A percentile compares a stretch with the other conserved stretches of the same genome.
Conservation (phyloP, 169 alveolate species). For the Cryptosporidium parvum region DNA sequence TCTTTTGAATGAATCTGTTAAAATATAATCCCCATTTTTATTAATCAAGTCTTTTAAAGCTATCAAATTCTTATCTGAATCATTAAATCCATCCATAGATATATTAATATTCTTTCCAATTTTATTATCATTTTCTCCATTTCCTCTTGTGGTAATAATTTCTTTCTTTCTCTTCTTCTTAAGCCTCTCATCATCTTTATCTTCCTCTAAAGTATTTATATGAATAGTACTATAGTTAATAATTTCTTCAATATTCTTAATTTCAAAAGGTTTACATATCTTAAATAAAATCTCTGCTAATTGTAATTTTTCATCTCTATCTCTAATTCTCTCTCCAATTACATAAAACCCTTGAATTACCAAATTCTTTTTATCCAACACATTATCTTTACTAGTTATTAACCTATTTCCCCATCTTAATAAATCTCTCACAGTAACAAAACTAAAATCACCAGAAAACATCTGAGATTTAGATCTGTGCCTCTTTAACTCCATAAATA, state of each 20-base stretch:
- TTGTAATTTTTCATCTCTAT: conserved; percentile 87
- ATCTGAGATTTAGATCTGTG: conserved; percentile 88
- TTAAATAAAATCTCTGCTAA: conserved; percentile 85
- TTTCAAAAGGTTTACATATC: conserved; percentile 46
- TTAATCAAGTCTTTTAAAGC: background rate
- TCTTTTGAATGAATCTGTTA: conserved; percentile 82
- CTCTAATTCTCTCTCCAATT: conserved; percentile 94
- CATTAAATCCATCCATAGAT: background rate
- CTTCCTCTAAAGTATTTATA: background rate
- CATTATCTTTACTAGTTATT: conserved; percentile 21
- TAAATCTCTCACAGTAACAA: conserved; percentile 98
- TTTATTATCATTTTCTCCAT: background rate
- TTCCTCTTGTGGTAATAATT: background rate
- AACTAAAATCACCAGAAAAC: conserved; percentile 84
- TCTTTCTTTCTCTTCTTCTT: conserved; percentile 19
- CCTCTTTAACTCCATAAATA: conserved; percentile 90
- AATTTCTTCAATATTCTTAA: conserved; percentile 19
- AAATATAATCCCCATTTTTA: background rate
- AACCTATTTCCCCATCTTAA: conserved; percentile 97
- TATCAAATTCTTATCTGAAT: background rate
- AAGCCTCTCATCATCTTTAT: background rate
- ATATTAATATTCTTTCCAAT: background rate
- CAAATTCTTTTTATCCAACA: conserved; percentile 82
- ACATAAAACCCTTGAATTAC: conserved; percentile 93
- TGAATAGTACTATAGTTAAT: conserved; percentile 7